Conservation (phyloP, 345 rosid genomes). For the Gossypium anomalum region DNA sequence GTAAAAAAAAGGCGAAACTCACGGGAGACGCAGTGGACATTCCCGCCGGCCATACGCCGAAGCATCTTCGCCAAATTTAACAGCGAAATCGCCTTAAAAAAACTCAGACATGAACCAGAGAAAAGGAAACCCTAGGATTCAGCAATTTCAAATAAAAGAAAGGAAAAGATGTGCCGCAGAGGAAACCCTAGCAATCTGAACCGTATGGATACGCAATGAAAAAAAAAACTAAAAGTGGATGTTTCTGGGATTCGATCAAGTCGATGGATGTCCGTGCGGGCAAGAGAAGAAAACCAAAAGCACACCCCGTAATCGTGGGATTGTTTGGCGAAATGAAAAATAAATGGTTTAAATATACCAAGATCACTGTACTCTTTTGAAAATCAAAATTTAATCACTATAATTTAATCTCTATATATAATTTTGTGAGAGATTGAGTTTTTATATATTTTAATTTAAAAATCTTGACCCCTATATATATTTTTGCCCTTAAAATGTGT, state of each 20-base stretch:
- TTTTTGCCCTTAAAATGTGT: too few species aligned
- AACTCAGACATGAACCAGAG: conserved; percentile 39
- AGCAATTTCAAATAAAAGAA: neutral
- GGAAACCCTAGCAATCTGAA: conserved; percentile 10
- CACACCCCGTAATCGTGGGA: conserved; percentile 4
- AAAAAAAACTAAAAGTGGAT: neutral
- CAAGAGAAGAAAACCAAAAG: neutral
- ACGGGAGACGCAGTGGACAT: conserved; percentile 90
- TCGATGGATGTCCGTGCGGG: neutral
- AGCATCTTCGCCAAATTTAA: conserved; percentile 48
- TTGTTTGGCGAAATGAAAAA: neutral
- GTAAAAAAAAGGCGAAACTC: conserved; percentile 33
- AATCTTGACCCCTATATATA: too few species aligned
- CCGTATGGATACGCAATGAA: neutral
- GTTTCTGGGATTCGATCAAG: conserved; percentile 5
- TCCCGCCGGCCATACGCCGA: conserved; percentile 94
- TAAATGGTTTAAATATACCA: neutral
- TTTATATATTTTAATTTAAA: too few species aligned
- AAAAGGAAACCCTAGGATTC: conserved; percentile 33
- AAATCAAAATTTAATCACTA: too few species aligned
- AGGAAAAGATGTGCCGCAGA: neutral
- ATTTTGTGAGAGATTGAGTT: too few species aligned
- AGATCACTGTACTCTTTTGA: too few species aligned
- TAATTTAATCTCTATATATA: too few species aligned
- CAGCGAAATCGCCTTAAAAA: conserved; percentile 22